These are phyloP conservation scores for Corchorus capsularis DNA, from an alignment of 345 rosid species.

Conservation along the genomic window DNA sequence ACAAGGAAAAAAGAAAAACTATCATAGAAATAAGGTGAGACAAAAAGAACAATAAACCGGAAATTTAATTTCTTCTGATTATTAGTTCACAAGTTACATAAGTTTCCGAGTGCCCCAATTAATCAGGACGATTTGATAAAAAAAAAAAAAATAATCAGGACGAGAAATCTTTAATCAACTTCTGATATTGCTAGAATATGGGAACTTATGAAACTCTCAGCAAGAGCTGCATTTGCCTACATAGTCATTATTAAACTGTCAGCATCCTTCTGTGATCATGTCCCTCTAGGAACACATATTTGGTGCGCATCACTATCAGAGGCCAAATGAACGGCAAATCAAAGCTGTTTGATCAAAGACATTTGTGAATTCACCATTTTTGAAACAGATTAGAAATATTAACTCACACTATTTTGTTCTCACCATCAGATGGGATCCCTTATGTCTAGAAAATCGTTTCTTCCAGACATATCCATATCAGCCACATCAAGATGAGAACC, in stretches of 20 bases:
- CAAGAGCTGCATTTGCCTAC: not conserved
- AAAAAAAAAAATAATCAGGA: too few relatives aligned
- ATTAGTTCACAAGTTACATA: not conserved
- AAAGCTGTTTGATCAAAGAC: slow-evolving; percentile 14
- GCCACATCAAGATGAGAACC: slow-evolving; percentile 19
- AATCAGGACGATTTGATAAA: not conserved
- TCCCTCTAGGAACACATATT: not conserved
- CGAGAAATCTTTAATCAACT: not conserved
- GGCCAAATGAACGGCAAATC: not conserved
- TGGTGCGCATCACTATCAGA: not conserved
- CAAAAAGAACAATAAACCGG: not conserved
- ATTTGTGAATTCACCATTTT: slow-evolving; percentile 3
- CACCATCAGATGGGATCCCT: slow-evolving; percentile 11
- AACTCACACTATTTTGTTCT: slow-evolving; percentile 1
- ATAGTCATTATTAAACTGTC: not conserved
- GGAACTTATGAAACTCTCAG: not conserved
- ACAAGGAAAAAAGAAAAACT: not conserved
- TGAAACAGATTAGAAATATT: not conserved
- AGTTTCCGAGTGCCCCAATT: not conserved
- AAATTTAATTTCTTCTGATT: not conserved
- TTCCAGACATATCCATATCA: not conserved
- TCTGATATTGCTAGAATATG: not conserved
- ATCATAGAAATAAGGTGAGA: not conserved
- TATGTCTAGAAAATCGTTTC: not conserved
- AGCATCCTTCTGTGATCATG: not conserved